Base-by-base conservation (phyloP, 164 flowering plant species). In the Nymphaea colorata region DNA sequence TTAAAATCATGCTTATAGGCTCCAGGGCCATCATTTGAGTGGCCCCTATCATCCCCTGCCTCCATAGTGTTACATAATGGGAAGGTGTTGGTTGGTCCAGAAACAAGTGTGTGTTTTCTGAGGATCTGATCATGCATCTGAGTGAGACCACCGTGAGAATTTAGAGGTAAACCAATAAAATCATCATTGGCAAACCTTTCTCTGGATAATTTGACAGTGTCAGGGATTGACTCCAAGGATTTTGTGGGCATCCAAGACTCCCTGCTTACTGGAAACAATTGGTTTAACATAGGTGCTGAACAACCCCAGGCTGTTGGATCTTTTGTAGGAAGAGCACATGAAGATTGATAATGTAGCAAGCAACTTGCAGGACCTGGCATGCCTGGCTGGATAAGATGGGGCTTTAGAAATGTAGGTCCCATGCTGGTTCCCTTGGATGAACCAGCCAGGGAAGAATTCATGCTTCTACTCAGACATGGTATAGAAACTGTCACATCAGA, bases 61-160 rank as follows among this genome's bases (percentile, higher is more conserved):
- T 65, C 66, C 55, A 64, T 42, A 64, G 62, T 62, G 69, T 71
- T 78, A 16, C 67, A 60, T 41, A 62, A 41, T n/a, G 78, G 75
- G 66, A 68, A 42, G 70, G 57, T 64, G 59, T 73, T 68, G 64
- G 76, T 73, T 16, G 78, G 62, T 18, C 69, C 69, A 11, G 67
- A 44, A 47, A 55, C 0, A 44, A 44, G 55, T 15, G 60, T 70
- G 44, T 78, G 73, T 61, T 70, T 71, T 67, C 59, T 67, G 66
- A 62, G 25, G 41, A 69, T 62, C 70, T 72, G 79, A 65, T 71
- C 55, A 67, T 70, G 73, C 65, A 71, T 69, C 64, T 67, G 74
- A 69, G 84, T 79, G n/a, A 83, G 71, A 66, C 83, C 87, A 4
- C 95, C 90, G 14, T 78, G 86, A 65, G 88, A 88, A 68, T 86